These are phyloP conservation scores for Quercus gilva DNA, from an alignment of 306 rosid species.

Conservation along the genomic window DNA sequence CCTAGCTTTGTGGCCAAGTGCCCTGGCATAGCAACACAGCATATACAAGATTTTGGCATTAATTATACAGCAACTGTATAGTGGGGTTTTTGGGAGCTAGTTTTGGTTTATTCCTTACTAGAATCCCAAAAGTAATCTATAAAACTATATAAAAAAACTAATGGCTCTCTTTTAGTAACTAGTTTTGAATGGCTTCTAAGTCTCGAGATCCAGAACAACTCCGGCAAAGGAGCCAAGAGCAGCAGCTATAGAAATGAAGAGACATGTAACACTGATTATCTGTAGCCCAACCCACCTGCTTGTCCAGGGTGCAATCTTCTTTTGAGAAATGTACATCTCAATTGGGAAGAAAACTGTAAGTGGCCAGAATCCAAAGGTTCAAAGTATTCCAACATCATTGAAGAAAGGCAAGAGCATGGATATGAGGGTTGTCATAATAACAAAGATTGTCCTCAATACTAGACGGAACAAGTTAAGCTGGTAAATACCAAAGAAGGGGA, in stretches of 20 bases:
- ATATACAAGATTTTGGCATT: not conserved
- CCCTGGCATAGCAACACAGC: not conserved
- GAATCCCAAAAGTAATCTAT: not conserved
- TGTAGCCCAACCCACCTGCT: conserved; percentile 59
- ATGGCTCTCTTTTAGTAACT: conserved; percentile 37
- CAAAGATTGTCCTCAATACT: conserved; percentile 64
- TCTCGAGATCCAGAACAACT: conserved; percentile 66
- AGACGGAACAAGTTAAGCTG: conserved; percentile 56
- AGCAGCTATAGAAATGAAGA: conserved; percentile 47
- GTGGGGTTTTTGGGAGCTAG: not conserved
- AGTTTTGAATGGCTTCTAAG: conserved; percentile 57
- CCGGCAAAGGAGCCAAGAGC: conserved; percentile 74
- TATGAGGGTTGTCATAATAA: conserved; percentile 51
- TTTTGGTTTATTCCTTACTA: not conserved
- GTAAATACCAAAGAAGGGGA: conserved; percentile 49
- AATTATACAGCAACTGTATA: not conserved
- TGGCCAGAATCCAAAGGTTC: conserved; percentile 86
- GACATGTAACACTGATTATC: conserved; percentile 48
- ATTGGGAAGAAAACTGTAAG: conserved; percentile 67
- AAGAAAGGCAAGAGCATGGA: conserved; percentile 79
- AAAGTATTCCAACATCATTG: conserved; percentile 77
- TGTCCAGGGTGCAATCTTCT: conserved; percentile 52
- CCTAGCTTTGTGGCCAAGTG: not conserved
- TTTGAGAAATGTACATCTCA: conserved; percentile 67
- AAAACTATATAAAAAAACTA: not conserved